Base-by-base conservation (phyloP, 1,284 basidiomycete genomes). In the Anthracocystis setariae region DNA sequence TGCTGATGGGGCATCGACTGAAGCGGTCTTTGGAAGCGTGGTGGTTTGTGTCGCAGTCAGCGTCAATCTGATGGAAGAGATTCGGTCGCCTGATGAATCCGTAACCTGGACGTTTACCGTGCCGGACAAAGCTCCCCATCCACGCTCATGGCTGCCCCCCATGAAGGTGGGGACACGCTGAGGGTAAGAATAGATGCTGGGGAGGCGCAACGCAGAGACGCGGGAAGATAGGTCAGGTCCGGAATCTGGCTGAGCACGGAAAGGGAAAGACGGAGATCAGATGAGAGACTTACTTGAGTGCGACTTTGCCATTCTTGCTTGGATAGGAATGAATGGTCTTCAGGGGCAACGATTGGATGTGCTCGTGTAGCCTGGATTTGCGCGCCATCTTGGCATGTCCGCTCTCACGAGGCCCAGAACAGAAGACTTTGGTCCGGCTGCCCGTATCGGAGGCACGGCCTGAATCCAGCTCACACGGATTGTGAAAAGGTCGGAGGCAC, bases 81-180 rank as follows among this genome's bases (percentile, higher is more conserved):
- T 62, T 9, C 62, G 49, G 8, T 73, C 70, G 8, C 52, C 52
- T 2, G 65, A 50, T 23, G 73, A 59, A 0, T 75, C 69, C 21
- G 46, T 47, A 43, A 71, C 49, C 8, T 62, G 42, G 20, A 79
- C 17, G 8, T 54, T 50, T 23, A 78, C 58, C 5, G 40, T 54
- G 20, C 78, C 78, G 8, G 54, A 47, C n/a, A 79, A n/a, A 5
- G 71, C 54, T 12, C 78, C 78, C 50, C 66, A 63, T 15, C 74
- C 76, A 17, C 78, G 54, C 38, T 73, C 57, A 20, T 67, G 53
- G 25, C 65, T 73, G 15, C 76, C 78, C 3, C 78, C 76, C 76
- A 78, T 77, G 52, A 73, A 79, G 9, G 78, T 78, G 9, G 76
- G 76, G 0, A 69, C 61, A 18, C 68, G 67, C 50, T 78, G 78